phyloP scores from a whole-genome alignment of 768 basidiomycete species.

The Rickenella mellea region DNA sequence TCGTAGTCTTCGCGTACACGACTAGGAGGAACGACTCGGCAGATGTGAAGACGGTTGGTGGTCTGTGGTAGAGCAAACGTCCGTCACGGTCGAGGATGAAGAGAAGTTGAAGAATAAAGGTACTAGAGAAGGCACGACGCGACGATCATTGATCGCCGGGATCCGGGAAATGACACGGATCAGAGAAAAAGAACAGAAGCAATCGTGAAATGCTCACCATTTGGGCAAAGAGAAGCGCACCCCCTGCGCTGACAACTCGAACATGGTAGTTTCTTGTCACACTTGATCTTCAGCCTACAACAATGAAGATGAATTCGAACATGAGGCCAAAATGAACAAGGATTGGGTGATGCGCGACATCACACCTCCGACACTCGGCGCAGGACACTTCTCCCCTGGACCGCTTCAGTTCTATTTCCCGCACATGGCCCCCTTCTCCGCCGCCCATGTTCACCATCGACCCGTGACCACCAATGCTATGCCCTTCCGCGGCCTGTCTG shows the following conservation, averaged over 20 bases:
- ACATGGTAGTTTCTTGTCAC: constrained; percentile 75
- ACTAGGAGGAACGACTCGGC: too few species aligned
- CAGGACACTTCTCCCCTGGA: constrained; percentile 69
- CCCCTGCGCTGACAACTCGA: constrained; percentile 69
- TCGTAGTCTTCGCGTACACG: too few species aligned
- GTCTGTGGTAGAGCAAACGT: too few species aligned
- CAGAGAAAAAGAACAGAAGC: background rate
- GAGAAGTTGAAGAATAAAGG: background rate
- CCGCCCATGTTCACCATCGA: too few species aligned
- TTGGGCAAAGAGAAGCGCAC: constrained; percentile 63
- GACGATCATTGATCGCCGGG: too few species aligned
- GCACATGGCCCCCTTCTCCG: constrained; percentile 38
- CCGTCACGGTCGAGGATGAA: too few species aligned
- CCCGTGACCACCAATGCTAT: too few species aligned
- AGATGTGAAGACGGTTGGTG: too few species aligned
- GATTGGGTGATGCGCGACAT: background rate
- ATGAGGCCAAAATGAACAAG: constrained; percentile 7
- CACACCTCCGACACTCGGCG: constrained; percentile 72
- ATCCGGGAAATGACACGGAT: too few species aligned
- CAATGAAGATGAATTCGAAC: background rate
- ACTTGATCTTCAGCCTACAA: constrained; percentile 53
- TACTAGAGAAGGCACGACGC: background rate
- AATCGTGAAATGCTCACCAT: constrained; percentile 32
- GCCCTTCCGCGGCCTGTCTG: too few species aligned
- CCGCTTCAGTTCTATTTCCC: constrained; percentile 68